These are phyloP conservation scores for Trichosanthes cucumerina DNA, from an alignment of 306 rosid species.

Conservation along the genomic window DNA sequence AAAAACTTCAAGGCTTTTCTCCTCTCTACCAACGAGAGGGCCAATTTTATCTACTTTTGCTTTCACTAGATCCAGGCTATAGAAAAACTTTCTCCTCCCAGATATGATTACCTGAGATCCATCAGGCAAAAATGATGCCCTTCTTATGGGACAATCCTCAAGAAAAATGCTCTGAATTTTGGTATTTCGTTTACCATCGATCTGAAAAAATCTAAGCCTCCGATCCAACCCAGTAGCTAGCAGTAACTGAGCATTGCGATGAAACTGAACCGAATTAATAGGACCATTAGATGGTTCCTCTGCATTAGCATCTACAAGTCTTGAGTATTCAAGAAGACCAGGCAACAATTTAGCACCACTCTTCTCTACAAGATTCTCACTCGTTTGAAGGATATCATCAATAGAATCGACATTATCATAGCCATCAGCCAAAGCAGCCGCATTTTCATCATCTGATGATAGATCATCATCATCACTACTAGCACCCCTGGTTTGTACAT, in stretches of 20 bases:
- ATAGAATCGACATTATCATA: conserved; percentile 31
- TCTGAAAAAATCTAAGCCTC: conserved; percentile 69
- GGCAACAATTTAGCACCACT: conserved; percentile 56
- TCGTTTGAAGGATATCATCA: conserved; percentile 60
- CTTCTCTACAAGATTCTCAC: conserved; percentile 67
- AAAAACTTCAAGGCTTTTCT: conserved; percentile 80
- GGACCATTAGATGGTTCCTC: conserved; percentile 64
- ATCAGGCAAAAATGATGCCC: conserved; percentile 76
- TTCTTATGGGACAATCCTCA: conserved; percentile 66
- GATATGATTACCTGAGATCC: conserved; percentile 81
- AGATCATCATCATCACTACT: conserved; percentile 40
- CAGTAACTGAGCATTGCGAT: conserved; percentile 69
- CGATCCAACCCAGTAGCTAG: conserved; percentile 75
- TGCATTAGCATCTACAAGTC: conserved; percentile 61
- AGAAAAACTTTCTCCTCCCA: conserved; percentile 79
- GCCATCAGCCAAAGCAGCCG: conserved; percentile 28
- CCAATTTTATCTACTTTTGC: conserved; percentile 69
- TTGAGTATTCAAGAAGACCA: conserved; percentile 60
- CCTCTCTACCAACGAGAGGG: conserved; percentile 89
- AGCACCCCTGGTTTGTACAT: conserved; percentile 24
- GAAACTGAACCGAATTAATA: conserved; percentile 75
- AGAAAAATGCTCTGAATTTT: conserved; percentile 78
- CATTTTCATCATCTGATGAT: conserved; percentile 57
- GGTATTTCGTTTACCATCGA: conserved; percentile 81
- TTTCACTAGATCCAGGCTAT: conserved; percentile 69